Evolutionary conservation across 257 asterid genomes (phyloP).

Genomic region (Nicotiana obtusifolia): DNA sequence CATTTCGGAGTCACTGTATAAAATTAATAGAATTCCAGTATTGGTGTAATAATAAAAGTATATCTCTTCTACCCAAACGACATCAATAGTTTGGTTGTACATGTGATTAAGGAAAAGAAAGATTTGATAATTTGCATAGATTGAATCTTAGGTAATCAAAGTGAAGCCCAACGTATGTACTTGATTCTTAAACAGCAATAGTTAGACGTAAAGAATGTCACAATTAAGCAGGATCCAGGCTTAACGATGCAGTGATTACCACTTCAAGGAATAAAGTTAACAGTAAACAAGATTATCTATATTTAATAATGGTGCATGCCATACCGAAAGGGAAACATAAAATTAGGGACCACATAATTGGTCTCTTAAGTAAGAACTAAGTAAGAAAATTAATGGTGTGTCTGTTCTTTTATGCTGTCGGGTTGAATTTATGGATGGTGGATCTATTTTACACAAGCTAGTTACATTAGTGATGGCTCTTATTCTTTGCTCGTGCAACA

Average conservation of each 20-base stretch:
- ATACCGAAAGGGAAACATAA: constrained; percentile 46
- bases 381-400: not conserved
- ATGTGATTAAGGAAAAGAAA: not conserved
- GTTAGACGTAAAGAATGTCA: constrained; percentile 23
- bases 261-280: constrained; percentile 2
- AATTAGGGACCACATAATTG: constrained; percentile 69
- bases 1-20: no score
- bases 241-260: constrained; percentile 34
- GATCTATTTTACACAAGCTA: not conserved
- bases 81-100: not conserved
- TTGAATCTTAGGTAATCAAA: constrained; percentile 23
- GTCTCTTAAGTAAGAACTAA: constrained; percentile 32
- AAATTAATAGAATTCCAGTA: no score
- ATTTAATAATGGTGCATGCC: constrained; percentile 12
- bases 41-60: no score
- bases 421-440: constrained; percentile 18
- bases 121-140: constrained; percentile 11
- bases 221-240: constrained; percentile 47
- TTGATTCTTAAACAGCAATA: constrained; percentile 24
- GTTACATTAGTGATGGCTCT: not conserved
- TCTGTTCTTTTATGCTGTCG: constrained; percentile 19
- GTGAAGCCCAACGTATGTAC: constrained; percentile 29
- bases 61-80: not conserved
- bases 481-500: constrained; percentile 20
- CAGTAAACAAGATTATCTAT: not conserved